Conservation (phyloP, 2,329 filamentous ascomycete species). For the Aspergillus flavus region DNA sequence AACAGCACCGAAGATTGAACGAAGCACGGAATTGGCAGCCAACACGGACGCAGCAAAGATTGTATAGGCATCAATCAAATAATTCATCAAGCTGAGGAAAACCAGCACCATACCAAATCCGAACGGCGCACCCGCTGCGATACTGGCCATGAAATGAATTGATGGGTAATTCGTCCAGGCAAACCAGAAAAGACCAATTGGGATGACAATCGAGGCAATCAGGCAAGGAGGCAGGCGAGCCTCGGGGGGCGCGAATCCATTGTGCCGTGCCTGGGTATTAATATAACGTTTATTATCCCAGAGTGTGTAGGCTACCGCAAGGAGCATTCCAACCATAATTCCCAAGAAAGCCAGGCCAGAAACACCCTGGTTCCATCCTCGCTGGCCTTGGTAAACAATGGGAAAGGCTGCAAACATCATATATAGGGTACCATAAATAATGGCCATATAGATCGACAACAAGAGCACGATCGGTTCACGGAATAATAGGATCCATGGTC, state of each 20-base stretch:
- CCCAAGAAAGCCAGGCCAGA: constrained; percentile 49
- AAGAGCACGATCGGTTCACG: constrained; percentile 51
- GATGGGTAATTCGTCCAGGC: constrained; percentile 21
- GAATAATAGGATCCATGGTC: constrained; percentile 49
- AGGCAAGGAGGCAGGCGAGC: constrained; percentile 19
- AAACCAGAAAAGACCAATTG: constrained; percentile 22
- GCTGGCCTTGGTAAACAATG: constrained; percentile 47
- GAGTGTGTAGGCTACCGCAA: constrained; percentile 39
- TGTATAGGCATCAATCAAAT: constrained; percentile 22
- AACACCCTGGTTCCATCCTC: constrained; percentile 46
- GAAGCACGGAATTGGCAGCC: constrained; percentile 19
- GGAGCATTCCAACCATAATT: constrained; percentile 40
- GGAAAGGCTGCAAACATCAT: constrained; percentile 53
- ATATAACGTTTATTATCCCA: constrained; percentile 31
- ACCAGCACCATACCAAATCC: constrained; percentile 25
- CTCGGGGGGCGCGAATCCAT: constrained; percentile 20
- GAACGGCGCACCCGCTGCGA: constrained; percentile 17
- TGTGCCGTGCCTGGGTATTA: constrained; percentile 5
- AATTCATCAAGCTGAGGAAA: constrained; percentile 20
- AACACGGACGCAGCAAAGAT: constrained; percentile 20
- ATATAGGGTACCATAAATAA: constrained; percentile 52
- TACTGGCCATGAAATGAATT: constrained; percentile 17
- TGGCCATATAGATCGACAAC: constrained; percentile 48
- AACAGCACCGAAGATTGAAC: constrained; percentile 42
- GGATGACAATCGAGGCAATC: constrained; percentile 17